Conservation (phyloP, 768 basidiomycete species). For the Tylopilus sp. region DNA sequence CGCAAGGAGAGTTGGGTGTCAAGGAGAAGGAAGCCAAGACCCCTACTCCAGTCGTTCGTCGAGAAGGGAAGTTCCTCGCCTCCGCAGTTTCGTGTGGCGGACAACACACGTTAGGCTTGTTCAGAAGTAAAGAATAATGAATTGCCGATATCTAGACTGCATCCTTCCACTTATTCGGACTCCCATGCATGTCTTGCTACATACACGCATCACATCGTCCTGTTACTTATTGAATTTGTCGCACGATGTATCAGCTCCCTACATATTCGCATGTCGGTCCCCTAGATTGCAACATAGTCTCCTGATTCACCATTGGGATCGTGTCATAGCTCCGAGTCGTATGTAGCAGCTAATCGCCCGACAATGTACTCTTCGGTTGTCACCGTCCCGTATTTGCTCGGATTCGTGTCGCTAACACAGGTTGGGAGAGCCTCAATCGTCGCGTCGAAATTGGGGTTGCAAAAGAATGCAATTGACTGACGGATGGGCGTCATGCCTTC, state of each 20-base stretch:
- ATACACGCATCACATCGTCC: conserved; percentile 18
- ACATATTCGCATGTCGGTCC: conserved; percentile 9
- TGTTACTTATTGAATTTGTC: conserved; percentile 16
- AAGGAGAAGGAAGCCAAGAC: conserved; percentile 59
- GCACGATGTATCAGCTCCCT: conserved; percentile 15
- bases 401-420: conserved; percentile 36
- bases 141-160: conserved; percentile 8
- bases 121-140: conserved; percentile 53
- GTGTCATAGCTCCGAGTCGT: conserved; percentile 32
- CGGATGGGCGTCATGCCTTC: conserved; percentile 61
- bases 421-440: conserved; percentile 71
- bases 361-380: conserved; percentile 78
- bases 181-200: conserved; percentile 12
- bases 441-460: conserved; percentile 72
- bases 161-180: conserved; percentile 19
- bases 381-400: conserved; percentile 69
- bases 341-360: conserved; percentile 60
- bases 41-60: conserved; percentile 65
- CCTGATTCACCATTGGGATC: neutral
- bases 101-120: conserved; percentile 71
- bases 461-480: conserved; percentile 86
- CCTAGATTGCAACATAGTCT: conserved; percentile 8
- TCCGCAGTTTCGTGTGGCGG: conserved; percentile 64
- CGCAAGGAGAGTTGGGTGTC: conserved; percentile 71
- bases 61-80: conserved; percentile 60